phyloP scores from a whole-genome alignment of 2,329 filamentous ascomycete species.

The Coniochaeta prunicola region DNA sequence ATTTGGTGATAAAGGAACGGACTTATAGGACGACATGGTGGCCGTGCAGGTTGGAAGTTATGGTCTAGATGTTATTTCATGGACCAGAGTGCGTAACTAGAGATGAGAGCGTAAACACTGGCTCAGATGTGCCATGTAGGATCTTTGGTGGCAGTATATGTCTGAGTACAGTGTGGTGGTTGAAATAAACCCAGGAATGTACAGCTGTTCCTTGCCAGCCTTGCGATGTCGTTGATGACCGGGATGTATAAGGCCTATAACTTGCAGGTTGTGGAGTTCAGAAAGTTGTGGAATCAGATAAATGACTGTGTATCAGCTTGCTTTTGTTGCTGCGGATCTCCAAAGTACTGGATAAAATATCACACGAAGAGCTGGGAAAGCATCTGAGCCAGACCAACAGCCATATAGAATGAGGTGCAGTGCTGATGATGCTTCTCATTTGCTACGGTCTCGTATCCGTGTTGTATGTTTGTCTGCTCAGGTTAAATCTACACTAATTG shows the following conservation, averaged over 20 bases:
- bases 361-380: not conserved
- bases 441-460: not conserved
- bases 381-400: too few species aligned
- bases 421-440: not conserved
- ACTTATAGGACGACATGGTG: not conserved
- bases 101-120: not conserved
- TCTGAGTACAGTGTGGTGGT: not conserved
- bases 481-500: not conserved
- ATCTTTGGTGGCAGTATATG: not conserved
- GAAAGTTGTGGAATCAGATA: too few species aligned
- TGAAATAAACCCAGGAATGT: not conserved
- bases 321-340: too few species aligned
- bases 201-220: too few species aligned
- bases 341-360: too few species aligned
- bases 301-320: too few species aligned
- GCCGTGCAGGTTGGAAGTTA: not conserved
- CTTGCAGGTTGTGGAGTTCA: too few species aligned
- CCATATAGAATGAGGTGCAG: not conserved
- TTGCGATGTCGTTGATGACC: too few species aligned
- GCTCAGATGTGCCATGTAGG: not conserved
- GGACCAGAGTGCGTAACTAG: not conserved
- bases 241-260: too few species aligned
- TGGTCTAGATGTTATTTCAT: not conserved
- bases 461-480: not conserved
- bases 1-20: not conserved